These are phyloP conservation scores for Miscanthus lutarioriparius DNA, from an alignment of 176 grass and related monocot genomes.

Conservation along the genomic window DNA sequence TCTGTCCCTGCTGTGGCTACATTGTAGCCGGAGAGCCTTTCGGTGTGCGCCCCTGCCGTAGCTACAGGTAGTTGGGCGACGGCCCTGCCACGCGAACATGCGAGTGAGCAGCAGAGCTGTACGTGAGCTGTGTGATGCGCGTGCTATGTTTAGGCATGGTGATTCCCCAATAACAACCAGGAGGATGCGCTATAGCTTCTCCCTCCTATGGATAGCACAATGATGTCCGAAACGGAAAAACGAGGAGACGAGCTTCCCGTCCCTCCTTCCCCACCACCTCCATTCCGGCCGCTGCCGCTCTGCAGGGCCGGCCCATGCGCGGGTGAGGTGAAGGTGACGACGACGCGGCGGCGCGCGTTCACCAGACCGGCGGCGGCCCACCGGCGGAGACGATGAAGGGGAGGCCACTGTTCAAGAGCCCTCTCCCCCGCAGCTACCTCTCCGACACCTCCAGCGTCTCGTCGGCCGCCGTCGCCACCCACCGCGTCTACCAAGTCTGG, in stretches of 20 bases:
- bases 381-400: conserved; percentile 39
- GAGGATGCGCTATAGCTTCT: conserved; percentile 1
- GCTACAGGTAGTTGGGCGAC: too few relatives aligned
- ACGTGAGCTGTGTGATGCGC: neutral
- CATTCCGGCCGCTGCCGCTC: conserved; percentile 26
- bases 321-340: conserved; percentile 33
- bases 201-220: conserved; percentile 36
- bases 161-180: conserved; percentile 8
- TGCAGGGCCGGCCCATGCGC: conserved; percentile 31
- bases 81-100: too few relatives aligned
- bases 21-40: too few relatives aligned
- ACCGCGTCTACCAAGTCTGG: conserved; percentile 82
- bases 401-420: conserved; percentile 44
- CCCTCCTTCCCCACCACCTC: neutral
- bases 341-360: conserved; percentile 23
- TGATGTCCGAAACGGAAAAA: conserved; percentile 29
- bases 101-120: neutral
- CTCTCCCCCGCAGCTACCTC: conserved; percentile 45
- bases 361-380: conserved; percentile 20
- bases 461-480: conserved; percentile 29
- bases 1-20: too few relatives aligned
- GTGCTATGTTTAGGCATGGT: conserved; percentile 43
- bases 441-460: conserved; percentile 37
- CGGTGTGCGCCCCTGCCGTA: too few relatives aligned
- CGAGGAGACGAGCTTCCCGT: neutral